Base-by-base conservation (phyloP, 805 yeast species). In the Ogataea corticis region DNA sequence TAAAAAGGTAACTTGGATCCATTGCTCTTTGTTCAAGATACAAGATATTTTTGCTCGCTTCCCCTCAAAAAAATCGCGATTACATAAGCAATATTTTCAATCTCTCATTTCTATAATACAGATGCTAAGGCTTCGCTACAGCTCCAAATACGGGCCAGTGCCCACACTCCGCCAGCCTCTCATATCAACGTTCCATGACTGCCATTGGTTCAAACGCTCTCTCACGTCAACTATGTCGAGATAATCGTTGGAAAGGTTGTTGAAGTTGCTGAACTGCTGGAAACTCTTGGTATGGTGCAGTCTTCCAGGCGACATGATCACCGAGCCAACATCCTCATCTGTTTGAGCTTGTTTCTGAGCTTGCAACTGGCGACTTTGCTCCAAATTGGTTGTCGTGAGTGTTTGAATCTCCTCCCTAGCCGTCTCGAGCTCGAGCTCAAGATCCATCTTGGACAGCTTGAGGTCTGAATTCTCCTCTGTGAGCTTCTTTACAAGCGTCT, bases 181-280 rank as follows among this genome's bases (percentile, higher is more conserved):
- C 95, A 91, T 87, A 58, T 91, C 96, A 2, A 89, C 76, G 58
- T 85, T 88, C 90, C 91, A 91, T 39, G 79, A 82, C 52, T 81
- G 82, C 95, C 95, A 91, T 52, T 79, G 80, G 59, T 74, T 71
- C 52, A 91, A 66, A 36, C 76, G 72, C 44, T 80, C 83, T 50
- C 76, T 71, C 51, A 79, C 73, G 55, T 80, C 82, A 11, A 75
- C 75, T 6, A 80, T 76, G 49, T 77, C 79, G 25, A 76, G 59
- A 42, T 72, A 71, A 34, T 65, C 58, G n/a, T 59, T 44, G 33
- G 66, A 59, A 7, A 42, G 38, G 29, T 52, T 54, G 44, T 52
- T 43, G 58, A 61, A 53, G 46, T 47, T 45, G 52, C 45, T 49
- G 49, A 51, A 50, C 29, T 44, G 53, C 45, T 53, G 61, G 54